Base-by-base conservation (phyloP, 2,329 filamentous ascomycete genomes). In the Aureobasidium sp. region DNA sequence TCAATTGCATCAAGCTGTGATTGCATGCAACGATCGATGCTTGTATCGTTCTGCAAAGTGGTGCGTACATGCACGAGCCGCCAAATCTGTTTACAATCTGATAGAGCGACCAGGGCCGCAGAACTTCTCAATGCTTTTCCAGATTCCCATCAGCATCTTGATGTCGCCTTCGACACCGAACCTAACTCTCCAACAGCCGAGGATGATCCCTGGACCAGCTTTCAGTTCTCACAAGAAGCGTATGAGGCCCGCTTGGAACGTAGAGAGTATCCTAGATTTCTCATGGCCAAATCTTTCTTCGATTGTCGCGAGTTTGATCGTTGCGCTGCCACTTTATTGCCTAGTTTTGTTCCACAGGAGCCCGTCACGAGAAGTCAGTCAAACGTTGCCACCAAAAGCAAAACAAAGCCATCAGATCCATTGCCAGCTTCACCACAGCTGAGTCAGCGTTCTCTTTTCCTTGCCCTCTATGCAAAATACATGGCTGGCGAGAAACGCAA, bases 31-130 rank as follows among this genome's bases (percentile, higher is more conserved):
- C 1, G 93, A 98, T 67, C 79, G 93, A 68, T 95, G 93, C 68
- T 79, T 98, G 11, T 97, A 96, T 65, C 90, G 96, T 64, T 93
- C 91, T 6, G 85, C 93, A 24, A 97, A 97, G 82, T 98, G 93
- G 93, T 95, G 64, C 32, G 64, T 55, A 22, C 19, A 12, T 68
- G 54, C 63, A 25, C 29, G 16, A 32, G 34, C 47, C 14, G 50
- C 45, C 58, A 35, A 57, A 63, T 32, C 60, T n/a, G 44, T 50
- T 39, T 4, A 57, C 17, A 1, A 40, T 10, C 27, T 51, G 17
- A 51, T 17, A 24, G 6, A 25, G 8, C 34, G 16, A 41, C 37
- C 65, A 96, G 91, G 91, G 88, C 90, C 42, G 91, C 93, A 62
- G 93, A 98, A 72, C 83, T 97, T 60, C 81, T 97, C 55, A 88